Evolutionary conservation across 495 filamentous ascomycete genomes (phyloP).

Genomic region (Daldinia loculata): DNA sequence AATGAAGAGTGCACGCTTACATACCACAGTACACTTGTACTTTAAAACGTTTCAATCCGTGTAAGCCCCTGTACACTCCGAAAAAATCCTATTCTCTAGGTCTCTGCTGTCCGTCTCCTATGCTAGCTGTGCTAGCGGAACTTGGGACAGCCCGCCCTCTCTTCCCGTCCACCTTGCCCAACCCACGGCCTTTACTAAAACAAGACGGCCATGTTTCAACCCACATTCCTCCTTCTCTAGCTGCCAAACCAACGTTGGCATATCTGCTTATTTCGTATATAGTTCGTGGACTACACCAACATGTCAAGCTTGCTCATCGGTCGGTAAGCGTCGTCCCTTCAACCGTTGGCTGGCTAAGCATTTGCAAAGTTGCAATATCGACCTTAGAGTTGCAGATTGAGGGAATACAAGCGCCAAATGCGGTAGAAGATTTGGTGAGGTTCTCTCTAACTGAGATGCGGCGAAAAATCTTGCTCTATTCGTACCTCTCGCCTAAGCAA

Average conservation of each 20-base stretch:
- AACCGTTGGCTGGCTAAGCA: constrained; percentile 12
- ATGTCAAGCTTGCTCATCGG: constrained; percentile 12
- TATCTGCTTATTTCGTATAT: constrained; percentile 12
- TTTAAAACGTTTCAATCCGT: constrained; percentile 38
- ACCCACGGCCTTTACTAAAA: constrained; percentile 38
- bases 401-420: constrained; percentile 36
- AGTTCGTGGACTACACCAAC: constrained; percentile 10
- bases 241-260: constrained; percentile 20
- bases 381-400: constrained; percentile 1
- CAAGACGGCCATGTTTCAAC: constrained; percentile 38
- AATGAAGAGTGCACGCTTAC: constrained; percentile 8
- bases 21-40: constrained; percentile 14
- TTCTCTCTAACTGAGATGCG: background rate
- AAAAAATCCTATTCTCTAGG: constrained; percentile 3
- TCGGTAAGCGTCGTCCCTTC: constrained; percentile 23
- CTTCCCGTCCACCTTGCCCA: constrained; percentile 30
- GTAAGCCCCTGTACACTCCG: constrained; percentile 31
- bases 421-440: constrained; percentile 17
- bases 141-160: constrained; percentile 14
- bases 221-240: constrained; percentile 24
- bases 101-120: constrained; percentile 2
- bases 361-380: constrained; percentile 15
- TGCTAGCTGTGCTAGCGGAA: constrained; percentile 17
- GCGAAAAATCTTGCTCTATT: constrained; percentile 6
- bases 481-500: constrained; percentile 3